Percentiles rank a stretch among this genome's conserved stretches.
These are phyloP conservation scores for Podaxis pistillaris DNA, from an alignment of 768 basidiomycete genomes.

Conservation along the genomic window DNA sequence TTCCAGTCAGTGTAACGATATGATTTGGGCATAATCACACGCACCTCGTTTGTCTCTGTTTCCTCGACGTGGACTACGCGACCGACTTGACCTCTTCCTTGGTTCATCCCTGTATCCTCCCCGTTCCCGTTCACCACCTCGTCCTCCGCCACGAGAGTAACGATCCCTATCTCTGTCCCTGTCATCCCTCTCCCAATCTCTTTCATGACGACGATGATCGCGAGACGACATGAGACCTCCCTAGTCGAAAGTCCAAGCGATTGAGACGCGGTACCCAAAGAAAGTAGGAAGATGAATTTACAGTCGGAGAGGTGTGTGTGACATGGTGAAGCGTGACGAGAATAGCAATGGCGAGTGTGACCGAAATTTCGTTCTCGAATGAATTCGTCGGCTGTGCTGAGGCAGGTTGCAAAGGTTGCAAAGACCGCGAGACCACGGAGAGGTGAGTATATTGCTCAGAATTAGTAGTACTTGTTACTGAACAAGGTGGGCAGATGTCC, in stretches of 20 bases:
- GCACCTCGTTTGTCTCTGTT: slow-evolving; percentile 12
- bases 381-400: not conserved
- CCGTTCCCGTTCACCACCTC: slow-evolving; percentile 31
- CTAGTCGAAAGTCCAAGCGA: not conserved
- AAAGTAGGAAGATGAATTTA: no score
- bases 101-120: slow-evolving; percentile 39
- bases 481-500: slow-evolving; percentile 15
- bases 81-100: slow-evolving; percentile 47
- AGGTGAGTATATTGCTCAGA: not conserved
- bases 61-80: slow-evolving; percentile 45
- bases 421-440: not conserved
- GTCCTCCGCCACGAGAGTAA: slow-evolving; percentile 31
- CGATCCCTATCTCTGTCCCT: slow-evolving; percentile 42
- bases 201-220: slow-evolving; percentile 53
- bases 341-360: slow-evolving; percentile 1
- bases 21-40: no score
- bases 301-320: slow-evolving; percentile 10
- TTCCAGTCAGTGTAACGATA: not conserved
- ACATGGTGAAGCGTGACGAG: slow-evolving; percentile 10
- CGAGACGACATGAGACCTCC: slow-evolving; percentile 54
- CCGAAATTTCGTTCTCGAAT: not conserved
- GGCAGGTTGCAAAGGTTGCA: not conserved
- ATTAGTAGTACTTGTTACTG: not conserved
- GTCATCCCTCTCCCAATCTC: slow-evolving; percentile 65
- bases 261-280: not conserved